These are phyloP conservation scores for Rhizophagus sp. DNA, from an alignment of 192 early-diverging fungal genomes.

Conservation along the genomic window DNA sequence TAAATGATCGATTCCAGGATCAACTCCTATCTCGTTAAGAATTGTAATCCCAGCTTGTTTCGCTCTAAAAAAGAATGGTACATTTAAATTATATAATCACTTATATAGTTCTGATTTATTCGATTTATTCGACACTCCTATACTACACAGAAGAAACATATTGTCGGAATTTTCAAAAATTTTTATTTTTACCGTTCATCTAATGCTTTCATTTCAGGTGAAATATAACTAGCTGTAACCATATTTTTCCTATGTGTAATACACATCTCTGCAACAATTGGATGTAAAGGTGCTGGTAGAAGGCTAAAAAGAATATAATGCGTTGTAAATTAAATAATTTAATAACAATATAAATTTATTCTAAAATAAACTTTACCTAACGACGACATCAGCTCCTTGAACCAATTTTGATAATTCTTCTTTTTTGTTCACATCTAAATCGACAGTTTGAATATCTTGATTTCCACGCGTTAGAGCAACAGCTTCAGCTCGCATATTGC, in stretches of 20 bases:
- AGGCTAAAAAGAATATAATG: slow-evolving; percentile 51
- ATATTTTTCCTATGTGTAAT: slow-evolving; percentile 87
- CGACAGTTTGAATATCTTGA: slow-evolving; percentile 59
- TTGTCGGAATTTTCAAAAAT: not conserved
- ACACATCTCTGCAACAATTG: slow-evolving; percentile 72
- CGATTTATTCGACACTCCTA: too few species aligned
- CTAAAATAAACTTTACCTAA: slow-evolving; percentile 53
- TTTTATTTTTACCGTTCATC: slow-evolving; percentile 56
- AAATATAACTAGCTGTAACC: slow-evolving; percentile 96
- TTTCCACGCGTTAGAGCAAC: slow-evolving; percentile 61
- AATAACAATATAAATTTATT: not conserved
- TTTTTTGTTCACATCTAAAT: slow-evolving; percentile 73
- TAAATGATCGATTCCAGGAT: slow-evolving; percentile 98
- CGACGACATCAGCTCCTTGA: slow-evolving; percentile 79
- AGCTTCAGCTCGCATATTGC: slow-evolving; percentile 75
- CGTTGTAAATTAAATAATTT: not conserved
- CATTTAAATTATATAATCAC: not conserved
- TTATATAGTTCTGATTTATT: not conserved
- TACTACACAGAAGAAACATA: too few species aligned
- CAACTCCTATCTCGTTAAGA: slow-evolving; percentile 97
- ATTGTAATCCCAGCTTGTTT: slow-evolving; percentile 81
- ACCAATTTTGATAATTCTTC: slow-evolving; percentile 62
- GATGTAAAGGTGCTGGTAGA: slow-evolving; percentile 85
- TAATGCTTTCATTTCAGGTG: slow-evolving; percentile 81
- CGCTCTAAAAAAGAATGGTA: slow-evolving; percentile 49